A percentile compares a stretch with the other conserved stretches of the same genome.
phyloP scores from a whole-genome alignment of 129 eudicot genomes.

The Mikania micrantha region DNA sequence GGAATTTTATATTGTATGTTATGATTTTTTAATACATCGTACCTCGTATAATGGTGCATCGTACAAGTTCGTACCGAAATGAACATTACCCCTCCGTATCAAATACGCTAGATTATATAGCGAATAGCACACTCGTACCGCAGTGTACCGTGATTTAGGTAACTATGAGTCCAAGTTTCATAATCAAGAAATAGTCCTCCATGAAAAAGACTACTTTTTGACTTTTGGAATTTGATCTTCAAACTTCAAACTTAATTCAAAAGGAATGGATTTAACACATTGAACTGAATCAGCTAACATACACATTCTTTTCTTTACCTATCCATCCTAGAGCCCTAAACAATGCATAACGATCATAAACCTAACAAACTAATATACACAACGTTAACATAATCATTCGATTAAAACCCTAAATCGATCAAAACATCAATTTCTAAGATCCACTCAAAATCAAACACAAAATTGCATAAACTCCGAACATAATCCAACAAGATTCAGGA shows the following conservation, averaged over 20 bases:
- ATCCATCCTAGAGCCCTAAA: neutral
- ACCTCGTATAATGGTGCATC: too few relatives aligned
- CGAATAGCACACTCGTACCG: too few relatives aligned
- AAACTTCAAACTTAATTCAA: neutral
- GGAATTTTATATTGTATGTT: too few relatives aligned
- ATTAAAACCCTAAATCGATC: conserved; percentile 7
- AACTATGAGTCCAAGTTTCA: neutral
- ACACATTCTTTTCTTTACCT: neutral
- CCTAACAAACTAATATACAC: neutral
- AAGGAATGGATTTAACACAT: neutral
- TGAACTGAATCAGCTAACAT: neutral
- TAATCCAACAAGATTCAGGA: neutral
- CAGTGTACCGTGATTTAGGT: too few relatives aligned
- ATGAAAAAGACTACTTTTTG: neutral
- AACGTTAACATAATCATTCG: neutral
- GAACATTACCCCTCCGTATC: too few relatives aligned
- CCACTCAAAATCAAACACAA: neutral
- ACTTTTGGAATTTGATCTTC: neutral
- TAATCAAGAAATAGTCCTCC: neutral
- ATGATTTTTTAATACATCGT: too few relatives aligned
- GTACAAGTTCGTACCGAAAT: too few relatives aligned
- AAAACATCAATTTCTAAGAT: neutral
- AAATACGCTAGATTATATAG: too few relatives aligned
- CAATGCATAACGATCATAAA: neutral
- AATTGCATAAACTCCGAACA: neutral